Conservation (phyloP, 805 yeast genomes). For the Ogataea nonfermentans region DNA sequence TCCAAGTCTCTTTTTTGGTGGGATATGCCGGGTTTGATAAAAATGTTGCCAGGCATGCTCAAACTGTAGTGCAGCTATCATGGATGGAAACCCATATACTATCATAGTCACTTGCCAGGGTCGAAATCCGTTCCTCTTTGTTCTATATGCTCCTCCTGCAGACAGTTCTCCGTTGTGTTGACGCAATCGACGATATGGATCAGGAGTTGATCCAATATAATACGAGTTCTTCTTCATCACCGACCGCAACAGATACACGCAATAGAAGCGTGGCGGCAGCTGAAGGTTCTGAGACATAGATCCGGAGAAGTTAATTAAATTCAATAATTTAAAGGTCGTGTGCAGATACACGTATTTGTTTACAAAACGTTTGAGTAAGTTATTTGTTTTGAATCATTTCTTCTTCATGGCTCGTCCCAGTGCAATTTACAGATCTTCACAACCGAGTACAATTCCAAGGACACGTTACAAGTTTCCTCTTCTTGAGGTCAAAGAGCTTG, state of each 20-base stretch:
- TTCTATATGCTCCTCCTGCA: constrained; percentile 68
- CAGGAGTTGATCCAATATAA: constrained; percentile 82
- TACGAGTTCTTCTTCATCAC: constrained; percentile 54
- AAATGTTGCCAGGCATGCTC: constrained; percentile 87
- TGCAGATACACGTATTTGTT: constrained; percentile 3
- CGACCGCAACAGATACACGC: constrained; percentile 70
- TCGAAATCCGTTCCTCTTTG: constrained; percentile 53
- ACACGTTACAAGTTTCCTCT: constrained; percentile 35
- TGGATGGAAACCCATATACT: constrained; percentile 72
- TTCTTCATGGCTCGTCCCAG: constrained; percentile 36
- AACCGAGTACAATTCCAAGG: constrained; percentile 25
- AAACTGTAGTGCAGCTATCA: constrained; percentile 69
- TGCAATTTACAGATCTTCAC: constrained; percentile 33
- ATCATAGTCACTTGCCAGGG: constrained; percentile 73
- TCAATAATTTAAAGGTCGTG: background rate
- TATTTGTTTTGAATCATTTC: constrained; percentile 2
- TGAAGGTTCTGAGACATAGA: constrained; percentile 8
- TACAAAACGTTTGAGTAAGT: constrained; percentile 1
- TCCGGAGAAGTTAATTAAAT: background rate
- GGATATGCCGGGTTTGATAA: constrained; percentile 60
- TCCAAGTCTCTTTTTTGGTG: constrained; percentile 37
- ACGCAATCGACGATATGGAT: constrained; percentile 61
- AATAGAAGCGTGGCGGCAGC: constrained; percentile 44
- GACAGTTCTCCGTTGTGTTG: constrained; percentile 75
- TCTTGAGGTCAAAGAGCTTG: constrained; percentile 30